Conservation (phyloP, 805 yeast genomes). For the Cyberlindnera suaveolens region DNA sequence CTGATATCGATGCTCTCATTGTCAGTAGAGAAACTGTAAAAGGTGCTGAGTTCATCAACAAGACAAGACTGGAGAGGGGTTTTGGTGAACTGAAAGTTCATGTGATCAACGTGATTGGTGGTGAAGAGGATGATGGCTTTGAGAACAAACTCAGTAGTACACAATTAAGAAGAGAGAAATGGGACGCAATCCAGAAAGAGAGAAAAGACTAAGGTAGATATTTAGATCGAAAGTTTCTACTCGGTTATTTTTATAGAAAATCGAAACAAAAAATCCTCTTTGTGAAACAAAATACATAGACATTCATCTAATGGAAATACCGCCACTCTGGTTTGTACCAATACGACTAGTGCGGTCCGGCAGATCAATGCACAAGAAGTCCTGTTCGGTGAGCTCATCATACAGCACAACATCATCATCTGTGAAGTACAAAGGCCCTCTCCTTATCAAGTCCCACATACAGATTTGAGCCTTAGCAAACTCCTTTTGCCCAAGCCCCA, state of each 20-base stretch:
- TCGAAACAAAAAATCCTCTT: background rate
- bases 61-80: constrained; percentile 49
- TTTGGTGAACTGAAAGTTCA: constrained; percentile 45
- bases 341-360: constrained; percentile 72
- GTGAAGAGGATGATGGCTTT: constrained; percentile 48
- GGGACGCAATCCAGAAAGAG: constrained; percentile 6
- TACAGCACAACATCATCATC: constrained; percentile 48
- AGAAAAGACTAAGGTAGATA: constrained; percentile 16
- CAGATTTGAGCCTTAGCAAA: constrained; percentile 66
- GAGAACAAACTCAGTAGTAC: constrained; percentile 83
- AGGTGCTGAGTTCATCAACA: constrained; percentile 74
- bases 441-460: constrained; percentile 25
- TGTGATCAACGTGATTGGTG: constrained; percentile 63
- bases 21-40: constrained; percentile 72
- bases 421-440: constrained; percentile 32
- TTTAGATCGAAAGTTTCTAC: constrained; percentile 49
- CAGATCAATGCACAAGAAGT: constrained; percentile 75
- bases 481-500: constrained; percentile 77
- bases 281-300: background rate
- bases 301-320: constrained; percentile 24
- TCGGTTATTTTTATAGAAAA: constrained; percentile 4
- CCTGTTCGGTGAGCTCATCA: constrained; percentile 44
- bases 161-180: constrained; percentile 45
- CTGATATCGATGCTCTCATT: constrained; percentile 71
- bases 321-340: constrained; percentile 48